Base-by-base conservation (phyloP, 2,329 filamentous ascomycete species). In the Alternaria arbusti region DNA sequence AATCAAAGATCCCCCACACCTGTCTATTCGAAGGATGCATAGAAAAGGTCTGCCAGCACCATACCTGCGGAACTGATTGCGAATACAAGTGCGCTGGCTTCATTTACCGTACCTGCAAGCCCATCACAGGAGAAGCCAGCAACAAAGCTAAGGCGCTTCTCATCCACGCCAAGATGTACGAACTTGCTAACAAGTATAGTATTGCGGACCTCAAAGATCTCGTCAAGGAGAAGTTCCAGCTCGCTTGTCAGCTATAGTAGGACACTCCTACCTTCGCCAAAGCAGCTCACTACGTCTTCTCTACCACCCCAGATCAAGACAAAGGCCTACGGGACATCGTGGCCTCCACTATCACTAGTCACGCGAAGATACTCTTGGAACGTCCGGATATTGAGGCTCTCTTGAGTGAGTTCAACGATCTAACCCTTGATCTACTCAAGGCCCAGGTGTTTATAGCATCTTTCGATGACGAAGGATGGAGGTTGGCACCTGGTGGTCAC, bases 121-220 rank as follows among this genome's bases (percentile, higher is more conserved):
- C n/a, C n/a, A n/a, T n/a, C n/a, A n/a, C n/a, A n/a, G n/a, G n/a
- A n/a, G 23, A 25, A 25, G 23, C 25, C 25, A 26, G 25, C 25
- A n/a, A 26, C 7, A 3, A 11, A 4, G 15, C 43, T 6, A 10
- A 30, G 2, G 44, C 44, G 11, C 58, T 61, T 15, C 7, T 51
- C 13, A 13, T 32, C 2, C 55, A 59, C 12, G 17, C 43, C 13
- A 23, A 54, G 2, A 40, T 63, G 32, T 63, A 59, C 17, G 55
- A 52, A 1, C 17, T 59, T 1, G 43, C 49, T 9, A 55, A 63
- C 10, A 59, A 63, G 7, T 63, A 59, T 17, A 4, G 45, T 17
- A 43, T 54, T 1, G 9, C 5, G 0, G 55, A 30, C 4, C 49
- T 63, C 11, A 59, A 63, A 25, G 49, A 45, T 4, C 47, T 63